Evolutionary conservation across 179 eudicot species (phyloP).

Genomic region (Beta corolliflora): DNA sequence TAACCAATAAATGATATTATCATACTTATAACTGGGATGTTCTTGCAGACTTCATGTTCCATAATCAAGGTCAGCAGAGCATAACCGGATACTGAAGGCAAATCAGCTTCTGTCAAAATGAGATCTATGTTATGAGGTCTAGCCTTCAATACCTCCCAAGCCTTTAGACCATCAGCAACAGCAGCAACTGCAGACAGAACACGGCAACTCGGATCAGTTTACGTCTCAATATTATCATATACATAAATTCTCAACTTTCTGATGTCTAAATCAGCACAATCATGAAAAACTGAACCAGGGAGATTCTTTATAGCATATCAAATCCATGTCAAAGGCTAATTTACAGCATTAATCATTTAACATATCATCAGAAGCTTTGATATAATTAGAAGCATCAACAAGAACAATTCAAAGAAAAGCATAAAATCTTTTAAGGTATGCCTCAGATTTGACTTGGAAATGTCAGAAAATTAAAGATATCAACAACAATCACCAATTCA

Average conservation of each 20-base stretch:
- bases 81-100: slow-evolving; percentile 83
- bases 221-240: slow-evolving; percentile 10
- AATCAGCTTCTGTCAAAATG: slow-evolving; percentile 78
- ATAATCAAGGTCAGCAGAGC: slow-evolving; percentile 78
- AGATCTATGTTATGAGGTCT: slow-evolving; percentile 71
- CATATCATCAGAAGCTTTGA: neutral
- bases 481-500: neutral
- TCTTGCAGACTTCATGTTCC: slow-evolving; percentile 85
- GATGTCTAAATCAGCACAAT: neutral
- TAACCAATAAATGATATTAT: neutral
- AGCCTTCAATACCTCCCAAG: slow-evolving; percentile 84
- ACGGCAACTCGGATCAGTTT: slow-evolving; percentile 9
- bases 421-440: neutral
- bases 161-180: slow-evolving; percentile 86
- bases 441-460: neutral
- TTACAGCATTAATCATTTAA: neutral
- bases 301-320: neutral
- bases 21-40: slow-evolving; percentile 93
- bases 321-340: neutral
- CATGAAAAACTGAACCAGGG: neutral
- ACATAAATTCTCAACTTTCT: neutral
- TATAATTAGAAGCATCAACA: neutral
- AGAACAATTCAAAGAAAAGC: neutral
- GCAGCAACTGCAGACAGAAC: slow-evolving; percentile 65
- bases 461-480: neutral